Evolutionary conservation across 441 rosid genomes (phyloP).

Genomic region (Oxalis stricta): DNA sequence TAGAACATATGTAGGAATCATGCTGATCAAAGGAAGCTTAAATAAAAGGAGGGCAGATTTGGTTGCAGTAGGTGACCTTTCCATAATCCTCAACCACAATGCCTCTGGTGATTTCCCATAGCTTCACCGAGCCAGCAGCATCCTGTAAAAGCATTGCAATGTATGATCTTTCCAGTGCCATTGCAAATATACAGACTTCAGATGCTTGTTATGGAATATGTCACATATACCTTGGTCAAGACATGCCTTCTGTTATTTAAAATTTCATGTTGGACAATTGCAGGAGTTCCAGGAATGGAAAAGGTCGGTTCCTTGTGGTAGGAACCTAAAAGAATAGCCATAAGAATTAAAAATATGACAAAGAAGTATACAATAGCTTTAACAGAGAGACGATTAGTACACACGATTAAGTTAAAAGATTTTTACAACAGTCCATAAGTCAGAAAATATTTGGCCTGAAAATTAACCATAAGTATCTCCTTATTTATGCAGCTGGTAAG

Average conservation of each 20-base stretch:
- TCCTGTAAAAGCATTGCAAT: slow-evolving; percentile 38
- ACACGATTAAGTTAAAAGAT: background rate
- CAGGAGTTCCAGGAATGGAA: slow-evolving; percentile 75
- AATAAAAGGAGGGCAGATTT: slow-evolving; percentile 2
- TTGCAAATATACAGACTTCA: slow-evolving; percentile 1
- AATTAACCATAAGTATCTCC: background rate
- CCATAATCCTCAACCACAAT: slow-evolving; percentile 83
- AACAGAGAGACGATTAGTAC: background rate
- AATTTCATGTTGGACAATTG: slow-evolving; percentile 90
- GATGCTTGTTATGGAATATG: slow-evolving; percentile 1
- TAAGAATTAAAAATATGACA: background rate
- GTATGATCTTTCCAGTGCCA: slow-evolving; percentile 8
- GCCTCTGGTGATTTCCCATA: slow-evolving; percentile 92
- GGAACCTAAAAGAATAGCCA: slow-evolving; percentile 38
- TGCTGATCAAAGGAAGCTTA: background rate
- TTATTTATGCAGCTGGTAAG: background rate
- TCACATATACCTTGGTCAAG: slow-evolving; percentile 66
- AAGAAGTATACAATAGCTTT: background rate
- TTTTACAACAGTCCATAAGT: background rate
- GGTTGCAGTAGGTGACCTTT: slow-evolving; percentile 53
- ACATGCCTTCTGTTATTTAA: slow-evolving; percentile 91
- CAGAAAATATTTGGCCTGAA: background rate
- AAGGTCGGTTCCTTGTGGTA: slow-evolving; percentile 66
- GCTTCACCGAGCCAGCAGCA: slow-evolving; percentile 81
- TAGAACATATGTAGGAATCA: too few relatives aligned